Evolutionary conservation across 2,329 filamentous ascomycete species (phyloP), one percentile per base, ranked within the genome.

Genomic region (Septoria linicola): DNA sequence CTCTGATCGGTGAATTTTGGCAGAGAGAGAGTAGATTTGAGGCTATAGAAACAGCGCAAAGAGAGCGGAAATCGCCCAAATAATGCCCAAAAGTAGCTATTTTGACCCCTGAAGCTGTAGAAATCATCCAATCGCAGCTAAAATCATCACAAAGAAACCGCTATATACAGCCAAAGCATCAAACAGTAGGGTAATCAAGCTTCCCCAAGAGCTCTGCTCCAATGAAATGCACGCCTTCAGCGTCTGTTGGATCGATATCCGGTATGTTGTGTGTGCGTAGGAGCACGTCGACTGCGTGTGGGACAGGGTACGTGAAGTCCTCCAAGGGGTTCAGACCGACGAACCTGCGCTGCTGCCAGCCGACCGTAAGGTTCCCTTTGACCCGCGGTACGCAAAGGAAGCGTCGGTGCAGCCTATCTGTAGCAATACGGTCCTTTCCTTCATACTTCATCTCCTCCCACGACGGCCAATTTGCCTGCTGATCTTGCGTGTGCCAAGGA

Each of bases 401-500:
- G 14, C 74, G 70, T 8, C 73, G 66, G 36, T 73, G 67, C 40
- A 70, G 67, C 3, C 64, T 62, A 17, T 73, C 72, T 2, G 72
- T 76, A 35, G 73, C 69, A 11, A 74, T 71, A 8, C 74, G 70
- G 25, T 73, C 73, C 34, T 74, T 70, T 0, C 74, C 74, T 55
- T 77, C 74, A 68, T 74, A 76, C 55, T 73, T 73, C 63, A 71
- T 63, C 63, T 77, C 74, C 8, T 67, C 60, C 4, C 59, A 36
- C 8, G 61, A 60, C 0, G 74, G 74, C 72, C 72, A 77, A 68
- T 19, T 35, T 52, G 27, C 23, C 10, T 27, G 23, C 16, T 10
- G 23, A 7, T 45, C 21, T n/a, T 17, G 3, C 16, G 13, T 47
- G 35, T 36, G n/a, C 34, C 34, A 36, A 16, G 34, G 23, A 3